These are phyloP conservation scores for Allium sativum DNA, from an alignment of 106 monocot species.

Conservation along the genomic window DNA sequence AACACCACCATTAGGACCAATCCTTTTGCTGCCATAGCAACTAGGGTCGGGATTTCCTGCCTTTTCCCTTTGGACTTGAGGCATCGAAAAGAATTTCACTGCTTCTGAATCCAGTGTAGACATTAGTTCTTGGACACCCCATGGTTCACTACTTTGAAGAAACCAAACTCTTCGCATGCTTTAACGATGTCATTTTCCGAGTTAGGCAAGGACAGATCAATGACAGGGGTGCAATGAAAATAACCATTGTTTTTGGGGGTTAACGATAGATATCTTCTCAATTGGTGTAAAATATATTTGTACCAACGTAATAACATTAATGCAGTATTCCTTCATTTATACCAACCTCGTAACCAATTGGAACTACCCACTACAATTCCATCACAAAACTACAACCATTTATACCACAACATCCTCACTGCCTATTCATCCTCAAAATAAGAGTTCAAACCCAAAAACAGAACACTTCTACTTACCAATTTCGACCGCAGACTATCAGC, in stretches of 20 bases:
- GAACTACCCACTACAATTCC: too few relatives aligned
- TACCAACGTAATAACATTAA: too few relatives aligned
- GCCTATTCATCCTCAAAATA: too few relatives aligned
- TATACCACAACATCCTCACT: too few relatives aligned
- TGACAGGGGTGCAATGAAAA: constrained; percentile 16
- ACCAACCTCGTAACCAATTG: too few relatives aligned
- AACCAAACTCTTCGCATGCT: constrained; percentile 62
- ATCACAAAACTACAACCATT: too few relatives aligned
- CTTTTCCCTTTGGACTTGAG: constrained; percentile 38
- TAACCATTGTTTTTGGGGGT: constrained; percentile 10
- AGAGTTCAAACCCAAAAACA: too few relatives aligned
- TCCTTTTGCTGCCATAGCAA: constrained; percentile 72
- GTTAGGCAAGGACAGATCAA: constrained; percentile 31
- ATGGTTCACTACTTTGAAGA: constrained; percentile 73
- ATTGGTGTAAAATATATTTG: too few relatives aligned
- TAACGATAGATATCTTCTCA: constrained; percentile 23
- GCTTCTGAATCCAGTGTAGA: constrained; percentile 39
- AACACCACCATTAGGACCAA: constrained; percentile 62
- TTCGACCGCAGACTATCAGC: too few relatives aligned
- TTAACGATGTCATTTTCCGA: constrained; percentile 13
- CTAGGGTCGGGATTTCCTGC: constrained; percentile 28
- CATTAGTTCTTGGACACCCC: constrained; percentile 27
- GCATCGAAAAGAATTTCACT: constrained; percentile 38
- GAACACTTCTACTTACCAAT: too few relatives aligned
- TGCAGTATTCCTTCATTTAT: too few relatives aligned